Evolutionary conservation across 148 eudicot genomes (phyloP), one percentile per base, ranked within the genome.

Genomic region (Cornus kousa): DNA sequence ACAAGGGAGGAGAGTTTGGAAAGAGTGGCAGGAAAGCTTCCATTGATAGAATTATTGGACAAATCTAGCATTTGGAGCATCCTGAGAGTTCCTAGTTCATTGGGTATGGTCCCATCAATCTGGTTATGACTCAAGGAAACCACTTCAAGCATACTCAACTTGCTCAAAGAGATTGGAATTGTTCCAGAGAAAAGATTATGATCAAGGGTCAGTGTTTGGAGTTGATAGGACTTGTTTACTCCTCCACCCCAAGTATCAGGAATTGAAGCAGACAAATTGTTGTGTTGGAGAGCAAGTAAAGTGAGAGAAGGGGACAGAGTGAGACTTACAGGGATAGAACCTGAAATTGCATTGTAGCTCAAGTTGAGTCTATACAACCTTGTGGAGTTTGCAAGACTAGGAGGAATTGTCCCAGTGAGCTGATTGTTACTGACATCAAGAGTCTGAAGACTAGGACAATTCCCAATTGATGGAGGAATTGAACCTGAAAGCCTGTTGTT

Each of bases 341-440:
- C 94, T 1, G 92, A 89, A 37, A 95, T 55, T 10, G 85, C 83
- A 72, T 95, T 95, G 73, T 64, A 90, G 79, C 99, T 95, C 83
- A 95, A 72, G 68, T 95, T 95, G 70, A 95, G 87, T 68, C 97
- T 89, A 74, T 86, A 84, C 6, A 91, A 14, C 84, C 85, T 88
- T 60, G 92, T 80, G 31, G 97, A 88, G 72, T 80, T 87, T 22
- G 86, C 83, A 77, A 95, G 81, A 23, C 62, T 80, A 28, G 85
- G 73, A 19, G 97, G 92, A 59, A 93, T 84, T 19, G 79, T 72
- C 37, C 98, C 99, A 60, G 39, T 43, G 67, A 95, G 89, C 68
- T 85, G 77, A 88, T 95, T 95, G 60, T 85, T 85, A 72, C 97
- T 90, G 53, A 95, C 75, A 85, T 93, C 97, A 83, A 95, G 78